Evolutionary conservation across 495 filamentous ascomycete species (phyloP), one percentile per base, ranked within the genome.

Genomic region (Lepidopterella palustris): DNA sequence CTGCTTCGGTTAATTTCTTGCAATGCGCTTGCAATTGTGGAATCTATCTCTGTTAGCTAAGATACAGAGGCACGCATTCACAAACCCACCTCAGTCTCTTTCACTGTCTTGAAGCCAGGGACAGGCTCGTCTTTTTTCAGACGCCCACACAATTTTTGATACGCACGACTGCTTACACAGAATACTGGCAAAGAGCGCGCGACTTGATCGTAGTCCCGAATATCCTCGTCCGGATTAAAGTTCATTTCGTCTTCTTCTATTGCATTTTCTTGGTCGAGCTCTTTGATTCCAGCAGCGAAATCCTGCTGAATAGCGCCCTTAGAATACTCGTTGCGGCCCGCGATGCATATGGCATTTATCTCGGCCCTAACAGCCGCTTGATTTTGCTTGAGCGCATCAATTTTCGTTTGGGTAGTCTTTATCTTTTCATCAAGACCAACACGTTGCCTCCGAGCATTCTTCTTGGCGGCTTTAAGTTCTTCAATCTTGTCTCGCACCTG

Each of bases 121-220:
- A 82, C 72, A 35, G 71, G 67, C 1, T 71, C 64, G 31, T 82
- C 78, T 62, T 71, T 79, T 59, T 71, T 64, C 5, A 86, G 62
- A 4, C 81, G 78, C 15, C 82, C 82, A 35, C 72, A 72, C 13
- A 87, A 67, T 49, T 83, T 82, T 64, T 85, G 82, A 60, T 84
- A 87, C 0, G 77, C 82, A 31, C 74, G 70, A 45, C 76, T 78
- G 15, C 78, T 82, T 9, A 85, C 80, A 58, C 84, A 86, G 63
- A 87, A 87, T 3, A 87, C 83, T 0, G 78, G 77, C 3, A 88
- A 71, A 0, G 70, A 68, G 1, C 61, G 67, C 0, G 81, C 82
- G 4, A 86, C 65, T 47, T 80, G 68, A 1, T 76, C 69, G 57
- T 87, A 87, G 59, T 86, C 80, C n/a, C 82, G 70, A 28, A 67